These are phyloP conservation scores for Cyberlindnera lachancei DNA, from an alignment of 805 yeast species.

Conservation along the genomic window DNA sequence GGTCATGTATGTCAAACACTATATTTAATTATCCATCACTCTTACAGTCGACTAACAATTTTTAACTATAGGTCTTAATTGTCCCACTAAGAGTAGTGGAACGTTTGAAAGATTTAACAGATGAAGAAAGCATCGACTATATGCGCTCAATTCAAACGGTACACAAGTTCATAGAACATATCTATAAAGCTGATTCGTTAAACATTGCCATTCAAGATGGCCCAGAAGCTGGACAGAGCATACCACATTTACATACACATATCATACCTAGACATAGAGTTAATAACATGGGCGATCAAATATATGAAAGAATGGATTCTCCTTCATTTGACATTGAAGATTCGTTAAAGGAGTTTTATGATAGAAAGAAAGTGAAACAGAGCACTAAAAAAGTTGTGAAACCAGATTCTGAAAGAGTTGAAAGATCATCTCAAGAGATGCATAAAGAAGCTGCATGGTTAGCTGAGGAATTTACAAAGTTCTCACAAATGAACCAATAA, in stretches of 20 bases:
- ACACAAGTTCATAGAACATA: slow-evolving; percentile 54
- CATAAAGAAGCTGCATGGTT: slow-evolving; percentile 57
- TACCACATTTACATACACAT: slow-evolving; percentile 93
- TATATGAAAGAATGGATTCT: slow-evolving; percentile 58
- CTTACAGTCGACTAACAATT: slow-evolving; percentile 5
- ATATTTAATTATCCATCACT: not conserved
- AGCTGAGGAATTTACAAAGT: slow-evolving; percentile 26
- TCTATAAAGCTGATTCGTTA: slow-evolving; percentile 72
- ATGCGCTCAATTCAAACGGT: slow-evolving; percentile 68
- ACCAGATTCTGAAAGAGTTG: slow-evolving; percentile 47
- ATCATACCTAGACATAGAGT: slow-evolving; percentile 71
- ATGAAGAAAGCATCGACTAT: slow-evolving; percentile 70
- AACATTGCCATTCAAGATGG: slow-evolving; percentile 97
- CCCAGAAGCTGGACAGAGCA: slow-evolving; percentile 91
- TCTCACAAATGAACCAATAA: slow-evolving; percentile 1
- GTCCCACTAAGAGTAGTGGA: slow-evolving; percentile 72
- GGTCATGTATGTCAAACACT: slow-evolving; percentile 54
- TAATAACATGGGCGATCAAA: slow-evolving; percentile 59
- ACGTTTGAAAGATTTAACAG: slow-evolving; percentile 60
- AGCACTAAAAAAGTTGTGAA: slow-evolving; percentile 23
- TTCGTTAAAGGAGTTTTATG: slow-evolving; percentile 22
- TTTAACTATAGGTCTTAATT: slow-evolving; percentile 38
- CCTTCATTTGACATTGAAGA: slow-evolving; percentile 39
- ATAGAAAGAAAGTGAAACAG: slow-evolving; percentile 23
- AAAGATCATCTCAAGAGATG: slow-evolving; percentile 63